Base-by-base conservation (phyloP, 148 eudicot genomes). In the Talinum fruticosum region DNA sequence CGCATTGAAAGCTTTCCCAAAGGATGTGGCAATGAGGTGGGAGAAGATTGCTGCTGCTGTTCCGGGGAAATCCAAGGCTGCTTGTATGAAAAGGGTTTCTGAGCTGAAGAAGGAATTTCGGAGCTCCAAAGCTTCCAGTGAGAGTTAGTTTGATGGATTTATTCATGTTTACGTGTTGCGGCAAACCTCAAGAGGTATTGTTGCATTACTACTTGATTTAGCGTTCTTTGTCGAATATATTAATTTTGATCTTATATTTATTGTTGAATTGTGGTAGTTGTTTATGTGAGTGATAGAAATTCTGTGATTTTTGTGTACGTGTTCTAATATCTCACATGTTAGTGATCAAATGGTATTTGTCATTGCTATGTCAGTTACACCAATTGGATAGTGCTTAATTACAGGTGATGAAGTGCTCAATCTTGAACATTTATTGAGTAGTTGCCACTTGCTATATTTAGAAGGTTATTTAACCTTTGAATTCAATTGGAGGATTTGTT, bases 1-100 rank as follows among this genome's bases (percentile, higher is more conserved):
- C 79, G 97, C 96, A 4, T 79, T 95, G 85, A 95, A 95, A 77
- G 81, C 88, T 0, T 95, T 95, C 73, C 94, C 96, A 0, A 95
- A 95, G 85, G 98, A 95, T 23, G 89, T 80, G 71, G 68, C 90
- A 0, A 90, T 93, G 97, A 87, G 99, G 86, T 96, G 99, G 99
- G 99, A 96, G 93, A 96, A 96, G 89, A 88, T 96, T 71, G 79
- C 89, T 5, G 97, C 90, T 29, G 88, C 99, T 35, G 89, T 96
- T 54, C 97, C 99, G 0, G 97, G 97, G 79, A 91, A 93, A 37
- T 66, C 90, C 0, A 96, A 93, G 87, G 90, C 90, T 0, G 93
- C 82, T 47, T 96, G 99, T 84, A 82, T 96, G 90, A 93, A 90
- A 84, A 90, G 99, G 68, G 92, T 96, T 76, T 69, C 90, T 28